phyloP scores from a whole-genome alignment of 768 basidiomycete species.

The Xerocomellus intermedius region DNA sequence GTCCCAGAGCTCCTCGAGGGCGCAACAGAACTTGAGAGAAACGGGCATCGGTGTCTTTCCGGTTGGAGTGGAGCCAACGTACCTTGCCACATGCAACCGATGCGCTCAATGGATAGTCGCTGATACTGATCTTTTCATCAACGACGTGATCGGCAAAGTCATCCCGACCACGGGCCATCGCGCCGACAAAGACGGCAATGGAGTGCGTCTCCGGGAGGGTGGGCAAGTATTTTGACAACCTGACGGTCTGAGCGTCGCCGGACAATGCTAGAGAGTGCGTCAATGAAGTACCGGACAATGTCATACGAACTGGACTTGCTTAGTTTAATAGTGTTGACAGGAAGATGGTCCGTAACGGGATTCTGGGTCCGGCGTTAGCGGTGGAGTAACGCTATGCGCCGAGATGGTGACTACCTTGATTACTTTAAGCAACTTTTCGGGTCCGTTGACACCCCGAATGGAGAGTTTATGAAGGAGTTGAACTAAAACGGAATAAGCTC shows the following conservation, averaged over 20 bases:
- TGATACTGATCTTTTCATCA: constrained; percentile 96
- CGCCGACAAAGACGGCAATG: constrained; percentile 94
- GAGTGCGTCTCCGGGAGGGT: constrained; percentile 86
- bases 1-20: constrained; percentile 94
- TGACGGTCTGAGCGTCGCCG: constrained; percentile 80
- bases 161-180: constrained; percentile 95
- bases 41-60: not conserved
- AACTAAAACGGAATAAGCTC: constrained; percentile 46
- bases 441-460: constrained; percentile 94
- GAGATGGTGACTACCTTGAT: constrained; percentile 72
- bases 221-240: constrained; percentile 80
- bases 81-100: constrained; percentile 98
- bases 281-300: constrained; percentile 1
- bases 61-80: constrained; percentile 25
- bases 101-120: constrained; percentile 89
- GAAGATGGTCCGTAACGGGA: constrained; percentile 91
- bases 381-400: not conserved
- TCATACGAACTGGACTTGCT: constrained; percentile 52
- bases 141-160: constrained; percentile 95
- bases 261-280: constrained; percentile 64
- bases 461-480: constrained; percentile 96
- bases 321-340: constrained; percentile 92
- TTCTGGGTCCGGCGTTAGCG: constrained; percentile 51
- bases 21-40: constrained; percentile 73
- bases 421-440: constrained; percentile 95